Conservation (phyloP, 192 early-diverging fungal genomes). For the Paraglomus brasilianum region DNA sequence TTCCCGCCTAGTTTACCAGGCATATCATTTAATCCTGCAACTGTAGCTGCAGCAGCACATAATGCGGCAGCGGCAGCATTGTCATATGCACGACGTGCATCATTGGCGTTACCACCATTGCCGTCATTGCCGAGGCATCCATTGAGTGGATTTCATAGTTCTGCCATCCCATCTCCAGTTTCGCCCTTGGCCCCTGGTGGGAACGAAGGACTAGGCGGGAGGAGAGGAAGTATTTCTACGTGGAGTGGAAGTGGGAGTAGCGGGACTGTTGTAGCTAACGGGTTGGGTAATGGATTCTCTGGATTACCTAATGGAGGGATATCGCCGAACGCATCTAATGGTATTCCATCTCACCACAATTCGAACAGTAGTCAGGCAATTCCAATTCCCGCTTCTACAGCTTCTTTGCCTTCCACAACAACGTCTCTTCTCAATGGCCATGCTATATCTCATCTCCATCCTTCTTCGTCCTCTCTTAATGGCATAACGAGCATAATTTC, state of each 20-base stretch:
- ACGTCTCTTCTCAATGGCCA: background rate
- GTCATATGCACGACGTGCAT: conserved; percentile 23
- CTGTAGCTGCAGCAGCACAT: conserved; percentile 13
- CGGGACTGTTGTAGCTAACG: background rate
- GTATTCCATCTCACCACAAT: background rate
- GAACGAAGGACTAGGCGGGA: background rate
- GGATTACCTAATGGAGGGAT: background rate
- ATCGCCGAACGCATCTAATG: background rate
- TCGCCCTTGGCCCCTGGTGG: conserved; percentile 6
- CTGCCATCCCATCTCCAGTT: background rate
- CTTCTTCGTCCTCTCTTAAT: conserved; percentile 1
- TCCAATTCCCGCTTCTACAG: background rate
- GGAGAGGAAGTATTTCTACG: conserved; percentile 20
- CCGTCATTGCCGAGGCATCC: too few relatives aligned
- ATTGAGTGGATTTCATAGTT: background rate
- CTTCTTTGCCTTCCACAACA: background rate
- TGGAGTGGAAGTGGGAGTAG: conserved; percentile 23
- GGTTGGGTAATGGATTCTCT: background rate
- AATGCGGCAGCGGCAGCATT: background rate
- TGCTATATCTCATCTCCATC: background rate
- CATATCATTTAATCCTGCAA: conserved; percentile 14
- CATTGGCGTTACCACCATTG: conserved; percentile 14
- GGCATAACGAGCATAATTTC: background rate
- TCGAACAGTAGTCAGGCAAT: background rate
- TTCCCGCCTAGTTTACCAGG: conserved; percentile 13